Percentiles rank a stretch among this genome's conserved stretches.
Conservation (phyloP, 2,329 filamentous ascomycete genomes). For the Cercospora sp. region DNA sequence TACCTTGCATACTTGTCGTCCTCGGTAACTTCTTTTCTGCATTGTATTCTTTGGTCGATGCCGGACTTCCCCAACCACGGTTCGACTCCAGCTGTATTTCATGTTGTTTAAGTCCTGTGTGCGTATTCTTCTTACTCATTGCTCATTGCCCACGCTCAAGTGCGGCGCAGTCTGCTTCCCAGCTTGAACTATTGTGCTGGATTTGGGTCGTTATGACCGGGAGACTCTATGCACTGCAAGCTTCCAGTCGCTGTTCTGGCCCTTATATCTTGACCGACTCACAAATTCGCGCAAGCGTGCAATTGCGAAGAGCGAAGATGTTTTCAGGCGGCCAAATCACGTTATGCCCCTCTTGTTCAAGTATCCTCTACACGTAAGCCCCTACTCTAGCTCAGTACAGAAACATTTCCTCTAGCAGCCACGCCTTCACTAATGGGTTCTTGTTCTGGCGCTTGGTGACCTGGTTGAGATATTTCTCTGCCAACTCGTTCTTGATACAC, state of each 20-base stretch:
- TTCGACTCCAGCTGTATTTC: not conserved
- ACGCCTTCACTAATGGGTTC: not conserved
- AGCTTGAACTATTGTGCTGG: not conserved
- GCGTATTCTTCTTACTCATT: not conserved
- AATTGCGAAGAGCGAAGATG: not conserved
- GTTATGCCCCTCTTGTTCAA: not conserved
- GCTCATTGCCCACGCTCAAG: not conserved
- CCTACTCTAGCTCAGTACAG: not conserved
- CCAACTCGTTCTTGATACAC: not conserved
- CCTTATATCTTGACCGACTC: not conserved
- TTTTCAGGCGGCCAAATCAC: not conserved
- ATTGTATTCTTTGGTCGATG: not conserved
- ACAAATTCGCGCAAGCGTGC: not conserved
- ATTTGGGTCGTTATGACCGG: not conserved
- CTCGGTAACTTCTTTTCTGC: not conserved
- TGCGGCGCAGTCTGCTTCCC: not conserved
- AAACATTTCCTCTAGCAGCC: not conserved
- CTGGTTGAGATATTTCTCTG: not conserved
- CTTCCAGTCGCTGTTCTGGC: not conserved
- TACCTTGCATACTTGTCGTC: not conserved
- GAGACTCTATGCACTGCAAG: not conserved
- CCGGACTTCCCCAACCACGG: not conserved
- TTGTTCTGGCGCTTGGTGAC: not conserved
- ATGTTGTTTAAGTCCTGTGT: not conserved
- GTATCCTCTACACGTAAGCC: not conserved